Evolutionary conservation across 2,329 filamentous ascomycete genomes (phyloP), one percentile per base, ranked within the genome.

Genomic region (Xylaria multiplex): DNA sequence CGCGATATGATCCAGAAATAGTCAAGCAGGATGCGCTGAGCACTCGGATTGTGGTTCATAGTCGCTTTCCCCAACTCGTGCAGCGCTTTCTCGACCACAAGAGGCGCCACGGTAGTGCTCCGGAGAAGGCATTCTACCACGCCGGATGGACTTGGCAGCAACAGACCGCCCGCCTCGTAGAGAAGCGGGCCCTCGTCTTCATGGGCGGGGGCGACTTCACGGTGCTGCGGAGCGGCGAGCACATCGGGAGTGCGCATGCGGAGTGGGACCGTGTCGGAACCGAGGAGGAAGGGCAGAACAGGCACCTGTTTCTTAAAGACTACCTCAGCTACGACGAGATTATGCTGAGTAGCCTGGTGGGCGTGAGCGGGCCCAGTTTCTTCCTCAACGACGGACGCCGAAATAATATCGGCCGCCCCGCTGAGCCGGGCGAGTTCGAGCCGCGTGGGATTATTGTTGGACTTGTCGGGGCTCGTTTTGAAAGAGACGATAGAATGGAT

Each of bases 291-390:
- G 9, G 8, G 6, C 22, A 32, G 4, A 71, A 75, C 40, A n/a
- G 14, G 1, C 22, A 66, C 27, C 45, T 76, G 5, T 54, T 30
- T 9, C 69, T 78, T 1, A 2, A 42, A 2, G 72, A 77, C 0
- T 76, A 76, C 59, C 66, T 78, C 6, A 77, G 73, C 57, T 78
- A 78, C 52, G 77, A 78, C 54, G 76, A 78, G 66, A 78, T 78
- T 6, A 76, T 78, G 76, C 69, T 78, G 6, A 66, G 74, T 7
- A 75, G 74, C 37, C 65, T 78, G 8, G 27, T 78, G 0, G 77
- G 72, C 2, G 74, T 77, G 14, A 77, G 75, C 62, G 69, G 73
- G 1, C 70, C 74, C 0, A 77, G 75, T 49, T 71, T 67, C 32
- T 78, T 78, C 67, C 68, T 77, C 53, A 78, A 78, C 56, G 67